Evolutionary conservation across 1,284 basidiomycete genomes (phyloP).

Genomic region (Moniliella sp.): DNA sequence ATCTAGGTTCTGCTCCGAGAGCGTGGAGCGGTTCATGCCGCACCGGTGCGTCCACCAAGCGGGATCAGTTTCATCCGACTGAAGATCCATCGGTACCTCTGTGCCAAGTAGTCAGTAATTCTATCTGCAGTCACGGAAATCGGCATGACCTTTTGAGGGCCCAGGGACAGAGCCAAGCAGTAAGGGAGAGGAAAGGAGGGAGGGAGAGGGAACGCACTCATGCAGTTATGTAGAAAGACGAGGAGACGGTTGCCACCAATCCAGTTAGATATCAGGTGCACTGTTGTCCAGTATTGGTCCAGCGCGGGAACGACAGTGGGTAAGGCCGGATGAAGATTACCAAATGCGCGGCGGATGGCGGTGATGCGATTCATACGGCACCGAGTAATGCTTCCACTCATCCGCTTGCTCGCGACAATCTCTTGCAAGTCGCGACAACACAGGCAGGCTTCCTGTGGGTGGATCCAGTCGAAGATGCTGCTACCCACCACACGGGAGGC

Average conservation of each 20-base stretch:
- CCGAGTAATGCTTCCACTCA: neutral
- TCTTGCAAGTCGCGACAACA: constrained; percentile 40
- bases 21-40: constrained; percentile 43
- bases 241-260: too few species aligned
- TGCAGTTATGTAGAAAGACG: too few species aligned
- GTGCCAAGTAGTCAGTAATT: constrained; percentile 51
- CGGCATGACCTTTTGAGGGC: too few species aligned
- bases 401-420: constrained; percentile 11
- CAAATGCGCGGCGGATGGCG: constrained; percentile 36
- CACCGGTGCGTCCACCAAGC: constrained; percentile 98
- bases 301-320: constrained; percentile 34
- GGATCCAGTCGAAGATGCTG: constrained; percentile 62
- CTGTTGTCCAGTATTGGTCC: constrained; percentile 40
- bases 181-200: neutral
- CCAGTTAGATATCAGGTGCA: constrained; percentile 44
- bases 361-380: constrained; percentile 37
- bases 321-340: too few species aligned
- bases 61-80: too few species aligned
- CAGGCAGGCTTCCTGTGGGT: constrained; percentile 53
- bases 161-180: neutral
- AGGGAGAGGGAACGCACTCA: too few species aligned
- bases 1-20: constrained; percentile 22
- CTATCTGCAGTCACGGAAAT: constrained; percentile 4
- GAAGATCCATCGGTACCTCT: constrained; percentile 51
- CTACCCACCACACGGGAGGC: constrained; percentile 40